phyloP scores from a whole-genome alignment of 805 yeast genomes.

The Dipodascus albidus region DNA sequence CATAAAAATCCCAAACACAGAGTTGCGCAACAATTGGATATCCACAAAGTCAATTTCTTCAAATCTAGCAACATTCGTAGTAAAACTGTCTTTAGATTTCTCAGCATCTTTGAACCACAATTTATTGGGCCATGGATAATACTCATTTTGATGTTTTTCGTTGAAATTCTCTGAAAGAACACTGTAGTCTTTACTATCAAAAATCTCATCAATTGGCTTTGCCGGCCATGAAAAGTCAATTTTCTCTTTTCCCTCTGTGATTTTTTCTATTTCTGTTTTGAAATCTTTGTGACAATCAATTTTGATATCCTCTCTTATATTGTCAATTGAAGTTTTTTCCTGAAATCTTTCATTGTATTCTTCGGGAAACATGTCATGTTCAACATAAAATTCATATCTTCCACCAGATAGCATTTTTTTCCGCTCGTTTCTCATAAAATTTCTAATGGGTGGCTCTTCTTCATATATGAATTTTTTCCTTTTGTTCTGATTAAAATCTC shows the following conservation, averaged over 20 bases:
- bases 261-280: too few species aligned
- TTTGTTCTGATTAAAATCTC: not conserved
- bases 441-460: not conserved
- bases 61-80: not conserved
- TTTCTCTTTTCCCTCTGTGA: too few species aligned
- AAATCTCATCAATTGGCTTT: too few species aligned
- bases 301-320: too few species aligned
- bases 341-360: not conserved
- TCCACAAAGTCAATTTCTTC: not conserved
- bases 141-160: not conserved
- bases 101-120: not conserved
- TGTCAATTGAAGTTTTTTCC: too few species aligned
- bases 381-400: not conserved
- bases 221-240: too few species aligned
- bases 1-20: not conserved
- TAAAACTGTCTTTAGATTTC: not conserved
- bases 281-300: too few species aligned
- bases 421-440: not conserved
- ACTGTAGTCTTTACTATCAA: not conserved
- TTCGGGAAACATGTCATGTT: not conserved
- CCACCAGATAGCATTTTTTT: not conserved
- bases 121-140: not conserved
- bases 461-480: not conserved
- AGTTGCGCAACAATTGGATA: not conserved
- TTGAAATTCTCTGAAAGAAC: not conserved